phyloP scores from a whole-genome alignment of 164 flowering plant species.

The Nymphaea colorata region DNA sequence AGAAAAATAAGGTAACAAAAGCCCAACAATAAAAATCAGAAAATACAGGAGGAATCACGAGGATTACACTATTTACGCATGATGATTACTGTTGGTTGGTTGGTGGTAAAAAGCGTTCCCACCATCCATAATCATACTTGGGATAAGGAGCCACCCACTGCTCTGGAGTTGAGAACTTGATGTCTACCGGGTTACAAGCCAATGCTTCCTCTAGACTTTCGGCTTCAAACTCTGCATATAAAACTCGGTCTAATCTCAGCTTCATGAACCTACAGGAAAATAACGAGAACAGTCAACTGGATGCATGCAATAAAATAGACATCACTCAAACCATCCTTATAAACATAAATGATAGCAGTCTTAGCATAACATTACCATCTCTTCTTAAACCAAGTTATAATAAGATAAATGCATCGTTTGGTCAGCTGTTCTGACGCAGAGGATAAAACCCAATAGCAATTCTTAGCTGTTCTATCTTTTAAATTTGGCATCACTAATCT shows the following conservation, averaged over 20 bases:
- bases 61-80: constrained; percentile 7
- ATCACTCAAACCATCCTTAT: no score
- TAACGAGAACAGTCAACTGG: not conserved
- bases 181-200: constrained; percentile 50
- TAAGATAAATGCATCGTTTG: no score
- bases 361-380: no score
- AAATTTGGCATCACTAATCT: no score
- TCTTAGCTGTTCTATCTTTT: no score
- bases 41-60: not conserved
- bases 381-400: no score
- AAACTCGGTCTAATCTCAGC: constrained; percentile 79
- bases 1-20: not conserved
- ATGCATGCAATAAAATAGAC: no score
- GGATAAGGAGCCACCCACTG: constrained; percentile 95
- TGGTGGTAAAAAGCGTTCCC: constrained; percentile 72
- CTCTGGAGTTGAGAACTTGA: constrained; percentile 75
- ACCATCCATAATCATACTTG: constrained; percentile 95
- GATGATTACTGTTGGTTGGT: constrained; percentile 12
- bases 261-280: constrained; percentile 73
- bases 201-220: constrained; percentile 73
- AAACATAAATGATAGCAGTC: no score
- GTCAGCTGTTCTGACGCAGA: no score
- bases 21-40: not conserved
- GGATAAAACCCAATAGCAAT: no score
- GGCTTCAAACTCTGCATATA: constrained; percentile 66